These are phyloP conservation scores for Lecanicillium sp. DNA, from an alignment of 2,329 filamentous ascomycete genomes.

Conservation along the genomic window DNA sequence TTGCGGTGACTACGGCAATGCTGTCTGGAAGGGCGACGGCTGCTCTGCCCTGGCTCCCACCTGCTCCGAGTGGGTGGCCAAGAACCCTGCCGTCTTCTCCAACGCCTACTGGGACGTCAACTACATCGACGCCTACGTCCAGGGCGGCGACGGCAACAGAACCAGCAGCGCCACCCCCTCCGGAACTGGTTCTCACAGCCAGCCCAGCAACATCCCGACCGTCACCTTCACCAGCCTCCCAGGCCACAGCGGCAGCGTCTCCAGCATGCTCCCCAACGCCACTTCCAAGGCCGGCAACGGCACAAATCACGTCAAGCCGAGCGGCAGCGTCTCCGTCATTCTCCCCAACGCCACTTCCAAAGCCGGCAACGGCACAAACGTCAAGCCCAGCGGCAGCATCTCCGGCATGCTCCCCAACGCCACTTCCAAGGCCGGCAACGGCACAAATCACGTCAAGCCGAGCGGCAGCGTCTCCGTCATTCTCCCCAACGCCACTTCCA, in stretches of 20 bases:
- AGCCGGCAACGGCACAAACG: slow-evolving; percentile 9
- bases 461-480: background rate
- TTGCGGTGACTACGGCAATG: slow-evolving; percentile 63
- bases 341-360: slow-evolving; percentile 7
- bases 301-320: slow-evolving; percentile 1
- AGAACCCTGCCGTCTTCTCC: slow-evolving; percentile 37
- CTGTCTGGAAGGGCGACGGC: slow-evolving; percentile 24
- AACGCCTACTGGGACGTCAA: slow-evolving; percentile 48
- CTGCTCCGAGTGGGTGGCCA: slow-evolving; percentile 40
- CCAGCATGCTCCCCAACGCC: background rate
- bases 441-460: background rate
- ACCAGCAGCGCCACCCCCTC: background rate
- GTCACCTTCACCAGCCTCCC: background rate
- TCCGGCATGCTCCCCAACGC: slow-evolving; percentile 2
- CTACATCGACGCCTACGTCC: slow-evolving; percentile 43
- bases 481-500: slow-evolving; percentile 6
- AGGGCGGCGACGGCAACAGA: background rate
- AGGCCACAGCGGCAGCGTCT: slow-evolving; percentile 7
- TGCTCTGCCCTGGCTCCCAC: slow-evolving; percentile 21
- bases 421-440: slow-evolving; percentile 2
- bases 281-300: slow-evolving; percentile 5
- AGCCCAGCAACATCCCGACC: background rate
- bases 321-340: background rate
- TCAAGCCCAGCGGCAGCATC: slow-evolving; percentile 5
- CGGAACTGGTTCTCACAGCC: background rate